Conservation (phyloP, 2,329 filamentous ascomycete species). For the Plectosphaerella sp. region DNA sequence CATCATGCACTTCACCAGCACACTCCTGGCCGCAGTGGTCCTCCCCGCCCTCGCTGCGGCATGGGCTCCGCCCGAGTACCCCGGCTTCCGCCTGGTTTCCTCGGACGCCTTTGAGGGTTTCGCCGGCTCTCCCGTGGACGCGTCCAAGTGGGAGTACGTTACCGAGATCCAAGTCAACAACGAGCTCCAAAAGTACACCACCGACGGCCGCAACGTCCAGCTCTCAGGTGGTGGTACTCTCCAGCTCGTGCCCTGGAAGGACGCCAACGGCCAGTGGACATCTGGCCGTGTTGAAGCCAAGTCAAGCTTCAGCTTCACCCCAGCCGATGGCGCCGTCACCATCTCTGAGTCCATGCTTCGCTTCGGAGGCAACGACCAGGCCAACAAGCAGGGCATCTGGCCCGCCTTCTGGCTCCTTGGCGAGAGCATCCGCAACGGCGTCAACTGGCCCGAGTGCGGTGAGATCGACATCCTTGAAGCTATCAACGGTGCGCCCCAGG, state of each 20-base stretch:
- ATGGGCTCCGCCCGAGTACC: constrained; percentile 30
- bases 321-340: constrained; percentile 32
- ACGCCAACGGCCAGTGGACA: constrained; percentile 36
- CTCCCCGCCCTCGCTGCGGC: constrained; percentile 28
- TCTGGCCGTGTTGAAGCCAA: constrained; percentile 45
- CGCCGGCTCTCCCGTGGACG: constrained; percentile 25
- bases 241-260: constrained; percentile 43
- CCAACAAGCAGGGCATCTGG: constrained; percentile 45
- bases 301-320: constrained; percentile 34
- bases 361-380: constrained; percentile 29
- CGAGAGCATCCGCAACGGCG: constrained; percentile 38
- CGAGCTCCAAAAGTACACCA: constrained; percentile 43
- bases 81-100: constrained; percentile 34
- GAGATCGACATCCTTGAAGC: constrained; percentile 49
- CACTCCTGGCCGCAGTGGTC: constrained; percentile 16
- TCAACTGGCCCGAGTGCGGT: constrained; percentile 42
- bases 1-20: constrained; percentile 6
- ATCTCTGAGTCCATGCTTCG: constrained; percentile 39
- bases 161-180: constrained; percentile 41
- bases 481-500: constrained; percentile 39
- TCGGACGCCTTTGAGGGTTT: constrained; percentile 36
- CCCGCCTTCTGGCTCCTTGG: constrained; percentile 51
- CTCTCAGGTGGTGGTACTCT: constrained; percentile 45
- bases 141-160: constrained; percentile 38
- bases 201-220: constrained; percentile 40